Percentiles rank a stretch among this genome's conserved stretches.
Evolutionary conservation across 2,329 filamentous ascomycete species (phyloP).

Genomic region (Trichoderma koningii): DNA sequence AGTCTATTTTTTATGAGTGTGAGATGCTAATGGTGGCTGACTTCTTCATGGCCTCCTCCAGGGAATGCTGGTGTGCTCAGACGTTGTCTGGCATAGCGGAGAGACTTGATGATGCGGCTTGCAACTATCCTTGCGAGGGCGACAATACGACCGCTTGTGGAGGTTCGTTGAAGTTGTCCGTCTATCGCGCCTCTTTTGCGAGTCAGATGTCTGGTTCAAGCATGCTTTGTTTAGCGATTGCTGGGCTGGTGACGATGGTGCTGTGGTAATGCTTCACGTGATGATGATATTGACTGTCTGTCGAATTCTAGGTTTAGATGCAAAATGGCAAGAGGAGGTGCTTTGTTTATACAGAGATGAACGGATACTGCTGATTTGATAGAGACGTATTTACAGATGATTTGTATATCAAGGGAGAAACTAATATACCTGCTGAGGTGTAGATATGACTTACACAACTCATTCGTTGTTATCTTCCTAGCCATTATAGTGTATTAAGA

Average conservation of each 20-base stretch:
- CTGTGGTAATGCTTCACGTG: neutral
- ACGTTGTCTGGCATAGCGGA: constrained; percentile 50
- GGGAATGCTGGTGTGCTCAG: constrained; percentile 63
- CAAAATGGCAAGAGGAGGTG: neutral
- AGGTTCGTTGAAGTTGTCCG: constrained; percentile 51
- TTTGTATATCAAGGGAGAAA: neutral
- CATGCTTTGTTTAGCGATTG: neutral
- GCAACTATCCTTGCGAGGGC: constrained; percentile 57
- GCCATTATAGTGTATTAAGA: neutral
- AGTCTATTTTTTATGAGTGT: neutral
- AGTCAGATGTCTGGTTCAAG: neutral
- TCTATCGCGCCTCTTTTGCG: constrained; percentile 42
- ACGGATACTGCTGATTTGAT: neutral
- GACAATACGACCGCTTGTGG: constrained; percentile 56
- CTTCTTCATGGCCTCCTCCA: constrained; percentile 30
- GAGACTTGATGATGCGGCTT: constrained; percentile 50
- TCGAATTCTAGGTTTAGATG: too few species aligned
- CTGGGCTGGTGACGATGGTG: constrained; percentile 6
- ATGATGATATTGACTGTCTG: neutral
- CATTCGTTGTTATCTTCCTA: neutral
- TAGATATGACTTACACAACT: neutral
- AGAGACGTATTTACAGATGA: neutral
- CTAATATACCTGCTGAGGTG: too few species aligned
- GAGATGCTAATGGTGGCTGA: neutral
- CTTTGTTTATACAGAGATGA: neutral